These are phyloP conservation scores for Leishmania braziliensis DNA, from an alignment of 208 protist species.

Conservation along the genomic window DNA sequence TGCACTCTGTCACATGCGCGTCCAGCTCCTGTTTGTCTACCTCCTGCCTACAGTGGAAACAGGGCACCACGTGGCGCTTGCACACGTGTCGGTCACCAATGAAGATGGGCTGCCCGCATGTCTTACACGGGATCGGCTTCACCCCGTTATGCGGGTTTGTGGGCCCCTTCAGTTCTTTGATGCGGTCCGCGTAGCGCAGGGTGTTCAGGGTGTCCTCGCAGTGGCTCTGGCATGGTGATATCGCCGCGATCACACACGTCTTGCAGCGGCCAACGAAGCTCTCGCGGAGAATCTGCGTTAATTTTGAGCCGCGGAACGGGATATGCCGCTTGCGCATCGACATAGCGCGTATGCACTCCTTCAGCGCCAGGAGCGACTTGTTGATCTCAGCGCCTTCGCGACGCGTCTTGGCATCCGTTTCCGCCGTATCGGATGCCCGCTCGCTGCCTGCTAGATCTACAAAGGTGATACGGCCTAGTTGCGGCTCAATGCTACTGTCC, in stretches of 20 bases:
- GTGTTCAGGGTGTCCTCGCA: slow-evolving; percentile 98
- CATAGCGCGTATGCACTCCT: slow-evolving; percentile 98
- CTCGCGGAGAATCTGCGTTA: slow-evolving; percentile 95
- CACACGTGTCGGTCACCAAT: slow-evolving; percentile 74
- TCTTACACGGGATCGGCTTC: slow-evolving; percentile 60
- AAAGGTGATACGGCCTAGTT: slow-evolving; percentile 94
- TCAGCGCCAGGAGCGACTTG: slow-evolving; percentile 97
- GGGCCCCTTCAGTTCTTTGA: slow-evolving; percentile 85
- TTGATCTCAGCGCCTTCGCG: slow-evolving; percentile 97
- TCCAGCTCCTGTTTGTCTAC: slow-evolving; percentile 78
- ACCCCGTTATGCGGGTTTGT: slow-evolving; percentile 32
- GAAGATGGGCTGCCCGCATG: slow-evolving; percentile 74
- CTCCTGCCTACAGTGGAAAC: slow-evolving; percentile 69
- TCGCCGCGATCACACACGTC: slow-evolving; percentile 94
- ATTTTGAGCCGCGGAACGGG: slow-evolving; percentile 95
- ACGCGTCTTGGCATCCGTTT: slow-evolving; percentile 88
- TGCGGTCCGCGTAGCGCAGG: slow-evolving; percentile 95
- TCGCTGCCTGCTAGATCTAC: slow-evolving; percentile 99
- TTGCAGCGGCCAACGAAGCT: slow-evolving; percentile 94
- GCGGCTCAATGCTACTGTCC: slow-evolving; percentile 25
- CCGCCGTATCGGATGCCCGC: slow-evolving; percentile 91
- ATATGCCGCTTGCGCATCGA: slow-evolving; percentile 91
- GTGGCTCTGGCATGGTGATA: slow-evolving; percentile 83
- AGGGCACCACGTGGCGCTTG: slow-evolving; percentile 53
- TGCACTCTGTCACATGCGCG: slow-evolving; percentile 68